These are phyloP conservation scores for Colletotrichum orbiculare DNA, from an alignment of 2,329 filamentous ascomycete species.

Conservation along the genomic window DNA sequence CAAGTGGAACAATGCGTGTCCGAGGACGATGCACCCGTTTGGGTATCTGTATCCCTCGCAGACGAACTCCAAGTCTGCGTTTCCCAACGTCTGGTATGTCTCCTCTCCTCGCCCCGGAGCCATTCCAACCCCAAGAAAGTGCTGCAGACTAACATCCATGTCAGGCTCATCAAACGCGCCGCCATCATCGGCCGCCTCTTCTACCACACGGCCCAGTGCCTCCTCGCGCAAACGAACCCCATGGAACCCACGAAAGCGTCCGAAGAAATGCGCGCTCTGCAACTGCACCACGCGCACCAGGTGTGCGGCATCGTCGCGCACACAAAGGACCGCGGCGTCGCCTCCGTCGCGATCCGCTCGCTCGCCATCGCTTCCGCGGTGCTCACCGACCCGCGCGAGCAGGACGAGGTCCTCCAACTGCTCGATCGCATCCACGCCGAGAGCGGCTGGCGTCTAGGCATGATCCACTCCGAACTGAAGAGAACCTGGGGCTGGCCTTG, in stretches of 20 bases:
- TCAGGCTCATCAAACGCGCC: slow-evolving; percentile 82
- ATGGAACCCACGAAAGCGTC: slow-evolving; percentile 67
- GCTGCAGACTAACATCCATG: background rate
- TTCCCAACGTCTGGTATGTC: slow-evolving; percentile 85
- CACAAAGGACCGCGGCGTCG: slow-evolving; percentile 82
- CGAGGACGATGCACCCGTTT: slow-evolving; percentile 88
- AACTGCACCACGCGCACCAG: slow-evolving; percentile 81
- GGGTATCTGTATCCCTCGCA: slow-evolving; percentile 78
- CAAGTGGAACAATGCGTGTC: slow-evolving; percentile 81
- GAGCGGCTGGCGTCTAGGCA: slow-evolving; percentile 82
- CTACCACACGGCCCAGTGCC: slow-evolving; percentile 86
- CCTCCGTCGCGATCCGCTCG: slow-evolving; percentile 81
- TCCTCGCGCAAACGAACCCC: slow-evolving; percentile 85
- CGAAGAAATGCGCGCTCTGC: slow-evolving; percentile 76
- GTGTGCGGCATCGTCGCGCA: slow-evolving; percentile 92
- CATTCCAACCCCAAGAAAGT: background rate
- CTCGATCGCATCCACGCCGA: slow-evolving; percentile 80
- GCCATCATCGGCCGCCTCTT: slow-evolving; percentile 86
- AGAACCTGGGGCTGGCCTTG: slow-evolving; percentile 78
- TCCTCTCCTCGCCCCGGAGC: background rate
- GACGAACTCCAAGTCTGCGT: slow-evolving; percentile 76
- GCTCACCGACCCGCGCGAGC: slow-evolving; percentile 75
- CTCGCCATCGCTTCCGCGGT: slow-evolving; percentile 82
- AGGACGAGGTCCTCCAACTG: slow-evolving; percentile 83
- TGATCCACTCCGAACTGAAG: slow-evolving; percentile 78